Base-by-base conservation (phyloP, 176 grass and related monocot species). In the Thalia dealbata region DNA sequence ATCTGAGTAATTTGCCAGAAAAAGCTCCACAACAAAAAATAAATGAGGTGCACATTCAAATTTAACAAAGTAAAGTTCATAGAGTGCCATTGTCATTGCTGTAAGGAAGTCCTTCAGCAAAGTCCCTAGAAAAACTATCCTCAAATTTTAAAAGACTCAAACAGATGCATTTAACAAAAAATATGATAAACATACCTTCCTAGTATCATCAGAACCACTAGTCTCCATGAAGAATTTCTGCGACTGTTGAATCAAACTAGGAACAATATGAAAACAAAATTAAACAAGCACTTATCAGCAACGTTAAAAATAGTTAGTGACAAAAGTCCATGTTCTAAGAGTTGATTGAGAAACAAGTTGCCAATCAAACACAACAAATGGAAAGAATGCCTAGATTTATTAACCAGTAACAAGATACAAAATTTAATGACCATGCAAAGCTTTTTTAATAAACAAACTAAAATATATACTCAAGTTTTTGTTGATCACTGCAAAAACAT, bases 211-310 rank as follows among this genome's bases (percentile, higher is more conserved):
- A 50, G 70, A 19, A 16, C 81, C 73, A 54, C 56, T 81, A 23
- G 84, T 81, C 69, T 93, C 90, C 26, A 83, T 54, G n/a, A 93
- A 78, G 77, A 91, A 84, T 72, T 86, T 87, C 28, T 99, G 87
- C 69, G 86, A 68, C 73, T 99, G 90, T 71, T 93, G 89, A 84
- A 93, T 86, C 70, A 97, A 88, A 41, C 90, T 96, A 88, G 10
- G 61, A 63, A 63, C 12, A 63, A 28, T 63, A 26, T 14, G 44
- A 18, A 42, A 69, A 69, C n/a, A 28, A 26, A 43, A 12, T 21
- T n/a, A 52, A 32, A 14, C 16, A 19, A 22, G 7, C 54, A 54
- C 5, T 19, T 19, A 64, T 30, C 6, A 28, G 32, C 6, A 61
- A 61, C 9, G 23, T 23, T 10, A 64, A 64, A 6, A 64, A 6